phyloP scores from a whole-genome alignment of 2,329 filamentous ascomycete genomes.

The Alternaria metachromatica region DNA sequence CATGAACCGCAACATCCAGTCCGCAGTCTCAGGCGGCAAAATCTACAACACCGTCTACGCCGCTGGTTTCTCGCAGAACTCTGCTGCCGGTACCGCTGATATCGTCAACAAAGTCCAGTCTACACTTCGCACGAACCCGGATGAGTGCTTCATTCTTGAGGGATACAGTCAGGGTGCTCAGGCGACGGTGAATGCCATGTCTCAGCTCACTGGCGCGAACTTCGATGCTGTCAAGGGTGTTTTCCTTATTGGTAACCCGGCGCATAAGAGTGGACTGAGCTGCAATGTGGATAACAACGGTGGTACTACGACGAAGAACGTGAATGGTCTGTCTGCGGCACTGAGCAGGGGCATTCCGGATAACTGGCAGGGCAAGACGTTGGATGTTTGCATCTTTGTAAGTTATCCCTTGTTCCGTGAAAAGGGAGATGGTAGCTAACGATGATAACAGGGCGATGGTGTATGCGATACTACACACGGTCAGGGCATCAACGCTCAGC shows the following conservation, averaged over 20 bases:
- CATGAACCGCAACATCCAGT: slow-evolving; percentile 41
- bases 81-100: background rate
- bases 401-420: slow-evolving; percentile 3
- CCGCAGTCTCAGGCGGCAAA: slow-evolving; percentile 38
- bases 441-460: slow-evolving; percentile 36
- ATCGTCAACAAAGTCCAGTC: slow-evolving; percentile 44
- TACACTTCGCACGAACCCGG: slow-evolving; percentile 29
- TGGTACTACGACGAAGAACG: slow-evolving; percentile 35
- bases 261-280: slow-evolving; percentile 39
- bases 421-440: too few species aligned
- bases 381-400: slow-evolving; percentile 47
- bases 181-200: slow-evolving; percentile 45
- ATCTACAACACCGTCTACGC: slow-evolving; percentile 47
- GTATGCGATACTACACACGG: slow-evolving; percentile 47
- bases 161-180: slow-evolving; percentile 49
- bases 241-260: slow-evolving; percentile 45
- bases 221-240: slow-evolving; percentile 49
- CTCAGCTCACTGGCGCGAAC: slow-evolving; percentile 37
- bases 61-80: slow-evolving; percentile 37
- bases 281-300: slow-evolving; percentile 42
- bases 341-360: slow-evolving; percentile 24
- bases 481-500: slow-evolving; percentile 38
- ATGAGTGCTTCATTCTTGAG: slow-evolving; percentile 47
- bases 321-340: slow-evolving; percentile 29
- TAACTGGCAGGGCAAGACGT: slow-evolving; percentile 45